A percentile compares a stretch with the other conserved stretches of the same genome.
Conservation (phyloP, 331 rosid species). For the Cucumis variabilis region DNA sequence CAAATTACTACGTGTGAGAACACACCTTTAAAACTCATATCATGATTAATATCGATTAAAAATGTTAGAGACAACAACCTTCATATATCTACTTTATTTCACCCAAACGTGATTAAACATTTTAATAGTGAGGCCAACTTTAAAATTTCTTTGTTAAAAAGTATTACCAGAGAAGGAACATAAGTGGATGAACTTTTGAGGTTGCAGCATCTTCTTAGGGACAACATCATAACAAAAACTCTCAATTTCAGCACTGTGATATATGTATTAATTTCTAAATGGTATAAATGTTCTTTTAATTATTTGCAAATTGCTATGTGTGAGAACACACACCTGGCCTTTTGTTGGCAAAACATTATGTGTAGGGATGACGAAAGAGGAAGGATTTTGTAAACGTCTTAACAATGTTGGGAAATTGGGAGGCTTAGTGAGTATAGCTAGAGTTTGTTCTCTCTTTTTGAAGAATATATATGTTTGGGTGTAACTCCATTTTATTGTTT, state of each 20-base stretch:
- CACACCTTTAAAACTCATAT: too few species aligned
- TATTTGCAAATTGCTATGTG: slow-evolving; percentile 1
- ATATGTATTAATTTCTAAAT: not conserved
- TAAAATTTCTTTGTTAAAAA: too few species aligned
- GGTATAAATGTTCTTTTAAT: not conserved
- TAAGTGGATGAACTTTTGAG: not conserved
- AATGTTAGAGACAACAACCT: too few species aligned
- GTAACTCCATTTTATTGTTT: not conserved
- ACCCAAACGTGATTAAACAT: too few species aligned
- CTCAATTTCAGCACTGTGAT: not conserved
- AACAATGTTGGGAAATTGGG: slow-evolving; percentile 1
- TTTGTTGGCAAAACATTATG: not conserved
- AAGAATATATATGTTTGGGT: not conserved
- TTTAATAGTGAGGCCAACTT: not conserved
- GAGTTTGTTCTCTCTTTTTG: slow-evolving; percentile 10
- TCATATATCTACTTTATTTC: too few species aligned
- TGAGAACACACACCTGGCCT: not conserved
- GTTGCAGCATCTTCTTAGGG: not conserved
- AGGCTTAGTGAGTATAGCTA: slow-evolving; percentile 9
- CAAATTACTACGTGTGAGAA: too few species aligned
- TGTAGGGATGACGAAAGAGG: not conserved
- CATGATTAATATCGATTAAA: too few species aligned
- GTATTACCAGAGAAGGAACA: not conserved
- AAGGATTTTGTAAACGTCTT: slow-evolving; percentile 12
- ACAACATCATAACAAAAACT: not conserved